phyloP scores from a whole-genome alignment of 1,139 yeast species.

The Hanseniaspora uvarum region DNA sequence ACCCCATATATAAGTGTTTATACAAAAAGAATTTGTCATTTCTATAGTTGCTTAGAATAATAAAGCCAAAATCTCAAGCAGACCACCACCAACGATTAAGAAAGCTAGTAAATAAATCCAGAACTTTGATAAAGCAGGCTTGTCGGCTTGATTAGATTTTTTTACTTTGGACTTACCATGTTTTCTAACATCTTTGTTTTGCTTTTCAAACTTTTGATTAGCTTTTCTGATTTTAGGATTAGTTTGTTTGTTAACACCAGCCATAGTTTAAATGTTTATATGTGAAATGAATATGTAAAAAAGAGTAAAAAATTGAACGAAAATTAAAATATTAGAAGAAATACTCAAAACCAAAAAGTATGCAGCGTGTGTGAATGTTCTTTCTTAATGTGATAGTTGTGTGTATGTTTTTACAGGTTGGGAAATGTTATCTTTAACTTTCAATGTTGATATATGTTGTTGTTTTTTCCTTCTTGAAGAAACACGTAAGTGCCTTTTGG shows the following conservation, averaged over 20 bases:
- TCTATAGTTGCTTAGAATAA: slow-evolving; percentile 33
- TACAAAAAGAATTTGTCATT: too few relatives aligned
- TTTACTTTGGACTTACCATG: slow-evolving; percentile 48
- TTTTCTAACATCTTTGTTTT: slow-evolving; percentile 55
- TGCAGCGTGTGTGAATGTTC: not conserved
- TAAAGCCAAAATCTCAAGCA: slow-evolving; percentile 54
- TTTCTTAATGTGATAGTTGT: too few relatives aligned
- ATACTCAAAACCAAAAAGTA: not conserved
- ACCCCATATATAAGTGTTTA: too few relatives aligned
- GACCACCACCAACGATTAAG: slow-evolving; percentile 72
- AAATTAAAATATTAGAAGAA: too few relatives aligned
- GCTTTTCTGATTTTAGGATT: slow-evolving; percentile 44
- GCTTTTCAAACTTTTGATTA: slow-evolving; percentile 68
- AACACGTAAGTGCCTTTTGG: too few relatives aligned
- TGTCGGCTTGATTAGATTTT: slow-evolving; percentile 40
- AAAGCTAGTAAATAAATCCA: slow-evolving; percentile 46
- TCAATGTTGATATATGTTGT: too few relatives aligned
- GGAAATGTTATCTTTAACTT: too few relatives aligned
- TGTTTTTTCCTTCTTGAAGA: too few relatives aligned
- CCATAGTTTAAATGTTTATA: not conserved
- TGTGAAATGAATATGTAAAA: not conserved
- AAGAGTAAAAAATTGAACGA: not conserved
- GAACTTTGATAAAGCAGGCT: slow-evolving; percentile 44
- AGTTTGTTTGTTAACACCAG: slow-evolving; percentile 15
- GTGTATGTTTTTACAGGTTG: too few relatives aligned